A percentile compares a stretch with the other conserved stretches of the same genome.
phyloP scores from a whole-genome alignment of 805 yeast genomes.

The Wickerhamiella azyma region DNA sequence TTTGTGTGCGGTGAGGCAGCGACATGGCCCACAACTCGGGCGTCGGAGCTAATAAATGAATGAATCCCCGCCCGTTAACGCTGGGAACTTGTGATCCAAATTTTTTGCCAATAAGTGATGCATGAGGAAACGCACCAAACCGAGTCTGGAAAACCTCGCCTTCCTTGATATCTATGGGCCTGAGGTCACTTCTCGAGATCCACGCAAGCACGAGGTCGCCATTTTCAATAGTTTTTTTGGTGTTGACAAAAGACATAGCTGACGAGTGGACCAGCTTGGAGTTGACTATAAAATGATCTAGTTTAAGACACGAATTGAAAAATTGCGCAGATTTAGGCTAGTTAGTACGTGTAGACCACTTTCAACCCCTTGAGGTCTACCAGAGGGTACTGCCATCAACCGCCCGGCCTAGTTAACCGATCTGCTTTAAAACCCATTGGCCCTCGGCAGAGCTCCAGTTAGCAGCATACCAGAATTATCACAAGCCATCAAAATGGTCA shows the following conservation, averaged over 20 bases:
- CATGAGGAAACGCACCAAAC: conserved; percentile 81
- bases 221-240: conserved; percentile 58
- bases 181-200: conserved; percentile 65
- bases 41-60: conserved; percentile 79
- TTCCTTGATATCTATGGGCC: conserved; percentile 49
- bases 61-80: conserved; percentile 55
- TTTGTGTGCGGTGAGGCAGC: conserved; percentile 93
- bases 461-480: no score
- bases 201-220: conserved; percentile 82
- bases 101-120: conserved; percentile 60
- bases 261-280: no score
- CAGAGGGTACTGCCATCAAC: no score
- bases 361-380: no score
- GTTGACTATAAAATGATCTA: no score
- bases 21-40: conserved; percentile 96
- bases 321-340: no score
- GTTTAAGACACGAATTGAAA: no score
- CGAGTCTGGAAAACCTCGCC: conserved; percentile 66
- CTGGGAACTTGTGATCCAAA: conserved; percentile 77
- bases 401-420: no score
- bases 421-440: no score
- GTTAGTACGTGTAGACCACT: no score
- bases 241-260: conserved; percentile 39
- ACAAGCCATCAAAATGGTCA: no score
- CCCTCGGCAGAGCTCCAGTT: no score